Evolutionary conservation across 106 monocot genomes (phyloP).

Genomic region (Dendrobium nobile): DNA sequence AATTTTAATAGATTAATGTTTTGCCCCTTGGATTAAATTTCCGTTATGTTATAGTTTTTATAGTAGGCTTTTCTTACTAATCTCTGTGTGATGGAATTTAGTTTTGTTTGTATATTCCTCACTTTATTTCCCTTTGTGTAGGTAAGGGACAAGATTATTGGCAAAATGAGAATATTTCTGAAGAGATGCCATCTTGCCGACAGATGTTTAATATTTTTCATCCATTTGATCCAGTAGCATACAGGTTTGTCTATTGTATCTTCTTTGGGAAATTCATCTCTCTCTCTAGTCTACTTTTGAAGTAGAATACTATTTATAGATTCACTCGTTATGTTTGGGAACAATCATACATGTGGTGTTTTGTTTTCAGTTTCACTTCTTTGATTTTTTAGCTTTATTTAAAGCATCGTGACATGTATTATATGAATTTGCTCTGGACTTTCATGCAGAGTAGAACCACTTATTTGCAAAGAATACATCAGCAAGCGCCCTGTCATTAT

Average conservation of each 20-base stretch:
- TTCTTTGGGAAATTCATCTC: neutral
- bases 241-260: slow-evolving; percentile 46
- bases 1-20: neutral
- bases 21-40: neutral
- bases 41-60: neutral
- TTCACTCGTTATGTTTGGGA: neutral
- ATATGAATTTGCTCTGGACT: slow-evolving; percentile 31
- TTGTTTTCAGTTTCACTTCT: neutral
- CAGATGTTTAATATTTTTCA: slow-evolving; percentile 99
- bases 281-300: neutral
- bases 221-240: slow-evolving; percentile 99
- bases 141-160: slow-evolving; percentile 90
- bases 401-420: slow-evolving; percentile 20
- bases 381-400: slow-evolving; percentile 17
- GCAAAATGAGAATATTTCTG: slow-evolving; percentile 77
- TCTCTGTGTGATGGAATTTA: neutral
- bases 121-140: slow-evolving; percentile 11
- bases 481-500: slow-evolving; percentile 76
- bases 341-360: neutral
- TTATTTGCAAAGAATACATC: slow-evolving; percentile 82
- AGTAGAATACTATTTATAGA: neutral
- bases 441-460: slow-evolving; percentile 95
- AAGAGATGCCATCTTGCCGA: slow-evolving; percentile 84
- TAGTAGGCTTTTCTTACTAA: neutral
- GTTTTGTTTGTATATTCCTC: neutral